Evolutionary conservation across 768 basidiomycete genomes (phyloP), one percentile per base, ranked within the genome.

Genomic region (Dictyophora rubrovolvata): DNA sequence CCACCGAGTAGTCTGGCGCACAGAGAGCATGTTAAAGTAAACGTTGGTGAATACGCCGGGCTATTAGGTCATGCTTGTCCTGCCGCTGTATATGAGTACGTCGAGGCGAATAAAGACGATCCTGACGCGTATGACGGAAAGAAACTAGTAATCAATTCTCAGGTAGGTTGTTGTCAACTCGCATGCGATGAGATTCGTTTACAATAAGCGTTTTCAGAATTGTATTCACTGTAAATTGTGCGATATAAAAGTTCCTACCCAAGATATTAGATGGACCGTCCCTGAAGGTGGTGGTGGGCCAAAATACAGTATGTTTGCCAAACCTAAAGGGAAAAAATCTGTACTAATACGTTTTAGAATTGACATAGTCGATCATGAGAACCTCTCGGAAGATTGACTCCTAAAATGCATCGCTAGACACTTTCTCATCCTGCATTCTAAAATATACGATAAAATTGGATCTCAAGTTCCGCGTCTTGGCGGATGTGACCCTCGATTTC

Each of bases 231-330:
- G 93, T 75, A 96, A 94, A 71, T 75, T 96, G 48, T 99, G 95
- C 69, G 92, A 93, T 61, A 85, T 99, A 74, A 97, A 99, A 73
- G 89, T 89, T 4, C 94, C 94, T 2, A 92, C 92, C 1, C 91
- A 96, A 69, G 95, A 97, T 70, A 96, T 99, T 64, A 90, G 86
- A 16, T 98, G 95, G 95, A 87, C 85, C 5, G 93, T 96, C 0
- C 96, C 96, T 0, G 93, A 98, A 72, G 95, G 94, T 11, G 89
- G 92, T 12, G 95, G 95, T 34, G 95, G 95, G 54, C 95, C 94
- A 37, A 95, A 95, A 70, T 98, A 96, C 68, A 88, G 93, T 95
- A 65, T 63, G 81, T 76, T 28, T 2, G 7, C 28, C 28, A 28
- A 28, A 28, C 28, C 7, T 28, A 28, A 28, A 28, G 28, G 28